These are phyloP conservation scores for Leccinum fallax DNA, from an alignment of 1,284 basidiomycete species.

Conservation along the genomic window DNA sequence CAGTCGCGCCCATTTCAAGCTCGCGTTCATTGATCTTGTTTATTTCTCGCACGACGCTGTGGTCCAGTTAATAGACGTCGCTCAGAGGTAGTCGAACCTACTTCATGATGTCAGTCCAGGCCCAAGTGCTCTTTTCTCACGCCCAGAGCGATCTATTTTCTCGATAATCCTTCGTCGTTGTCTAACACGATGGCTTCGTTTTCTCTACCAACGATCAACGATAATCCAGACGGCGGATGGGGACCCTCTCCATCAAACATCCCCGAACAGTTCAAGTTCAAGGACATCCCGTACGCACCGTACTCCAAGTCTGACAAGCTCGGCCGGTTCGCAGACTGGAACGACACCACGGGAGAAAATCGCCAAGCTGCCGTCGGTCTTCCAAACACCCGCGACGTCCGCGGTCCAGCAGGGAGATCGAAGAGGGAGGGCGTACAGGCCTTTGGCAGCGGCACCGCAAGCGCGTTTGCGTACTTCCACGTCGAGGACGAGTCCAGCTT, in stretches of 20 bases:
- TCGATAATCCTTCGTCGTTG: slow-evolving; percentile 17
- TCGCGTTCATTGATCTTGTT: slow-evolving; percentile 92
- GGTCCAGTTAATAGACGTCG: slow-evolving; percentile 2
- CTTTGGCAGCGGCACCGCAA: slow-evolving; percentile 83
- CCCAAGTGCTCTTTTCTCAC: slow-evolving; percentile 47
- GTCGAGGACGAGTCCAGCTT: slow-evolving; percentile 98
- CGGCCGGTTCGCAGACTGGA: slow-evolving; percentile 98
- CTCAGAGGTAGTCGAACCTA: slow-evolving; percentile 40
- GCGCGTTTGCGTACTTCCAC: slow-evolving; percentile 98
- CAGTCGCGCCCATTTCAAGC: slow-evolving; percentile 76
- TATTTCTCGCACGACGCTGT: slow-evolving; percentile 90
- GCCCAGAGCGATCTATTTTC: slow-evolving; percentile 24
- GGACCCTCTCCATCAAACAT: slow-evolving; percentile 77
- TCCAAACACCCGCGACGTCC: slow-evolving; percentile 49
- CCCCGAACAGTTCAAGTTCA: slow-evolving; percentile 81
- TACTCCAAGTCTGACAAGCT: slow-evolving; percentile 99
- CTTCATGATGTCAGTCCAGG: slow-evolving; percentile 57
- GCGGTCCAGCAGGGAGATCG: slow-evolving; percentile 53
- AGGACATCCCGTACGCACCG: slow-evolving; percentile 93
- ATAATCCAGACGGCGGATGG: slow-evolving; percentile 83
- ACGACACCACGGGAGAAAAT: slow-evolving; percentile 68
- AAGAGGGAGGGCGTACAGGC: slow-evolving; percentile 69
- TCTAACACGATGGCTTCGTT: slow-evolving; percentile 66
- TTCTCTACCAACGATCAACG: slow-evolving; percentile 74
- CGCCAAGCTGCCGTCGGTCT: slow-evolving; percentile 59